Evolutionary conservation across 1,139 yeast species (phyloP), one percentile per base, ranked within the genome.

Genomic region (Pneumocystis oryctolagi): DNA sequence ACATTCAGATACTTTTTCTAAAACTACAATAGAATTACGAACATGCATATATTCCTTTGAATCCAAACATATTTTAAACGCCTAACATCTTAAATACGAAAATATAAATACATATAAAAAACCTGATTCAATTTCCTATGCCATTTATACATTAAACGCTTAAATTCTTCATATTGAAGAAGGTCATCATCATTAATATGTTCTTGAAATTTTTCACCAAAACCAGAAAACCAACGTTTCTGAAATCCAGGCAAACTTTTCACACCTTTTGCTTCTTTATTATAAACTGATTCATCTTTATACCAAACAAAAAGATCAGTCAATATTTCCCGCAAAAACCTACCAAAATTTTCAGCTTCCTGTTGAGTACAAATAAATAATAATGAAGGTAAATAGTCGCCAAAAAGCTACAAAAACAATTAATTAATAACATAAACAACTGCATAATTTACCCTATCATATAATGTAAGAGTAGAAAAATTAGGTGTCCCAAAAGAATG

Each of bases 261-360:
- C 25, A 20, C 14, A 25, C 76, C 77, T 3, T 70, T 67, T 0
- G 75, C 77, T 30, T 72, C 72, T 5, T 65, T 60, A 2, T 68
- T 66, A 66, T 71, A 78, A 4, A 66, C 60, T 1, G 65, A 68
- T 32, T 71, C 71, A 31, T 74, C 69, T 1, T 65, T 60, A 53
- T 75, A 74, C 83, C 85, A 80, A 16, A 70, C 67, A 59, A 76
- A 75, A 60, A 85, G 75, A 20, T 73, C 75, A 6, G 73, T 76
- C 57, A 89, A 74, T 0, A 87, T 67, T 58, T 82, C 83, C 16
- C 83, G 78, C 69, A 83, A 80, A 69, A 90, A 89, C 31, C 88
- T 73, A 1, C 96, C 96, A 59, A 89, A 72, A 71, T 87, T 87
- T 70, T 89, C 96, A 0, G 95, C 84, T 71, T 90, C 96, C 6